A percentile compares a stretch with the other conserved stretches of the same genome.
These are phyloP conservation scores for Ascochyta rabiei DNA, from an alignment of 2,329 filamentous ascomycete species.

Conservation along the genomic window DNA sequence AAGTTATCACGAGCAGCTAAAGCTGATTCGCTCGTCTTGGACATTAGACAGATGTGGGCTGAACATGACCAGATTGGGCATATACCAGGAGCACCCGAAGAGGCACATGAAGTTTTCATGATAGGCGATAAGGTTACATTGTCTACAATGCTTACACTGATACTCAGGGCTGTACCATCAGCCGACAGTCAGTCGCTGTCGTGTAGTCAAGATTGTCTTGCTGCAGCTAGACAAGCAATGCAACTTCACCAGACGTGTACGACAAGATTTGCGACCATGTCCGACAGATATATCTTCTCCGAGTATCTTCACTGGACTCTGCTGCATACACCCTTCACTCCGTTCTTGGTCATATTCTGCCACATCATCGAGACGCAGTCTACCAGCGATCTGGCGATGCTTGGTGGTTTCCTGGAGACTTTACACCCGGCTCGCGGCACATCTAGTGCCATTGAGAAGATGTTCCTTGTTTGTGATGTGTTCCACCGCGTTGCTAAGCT, in stretches of 20 bases:
- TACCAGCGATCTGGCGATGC: conserved; percentile 8
- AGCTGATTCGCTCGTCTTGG: conserved; percentile 16
- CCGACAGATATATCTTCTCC: conserved; percentile 15
- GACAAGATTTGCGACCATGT: conserved; percentile 7
- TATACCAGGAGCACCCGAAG: conserved; percentile 22
- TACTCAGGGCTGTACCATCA: conserved; percentile 41
- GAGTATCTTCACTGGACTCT: conserved; percentile 37
- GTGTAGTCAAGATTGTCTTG: conserved; percentile 35
- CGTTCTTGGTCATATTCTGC: conserved; percentile 40
- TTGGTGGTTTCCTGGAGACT: conserved; percentile 10
- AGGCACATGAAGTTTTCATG: conserved; percentile 39
- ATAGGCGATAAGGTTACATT: conserved; percentile 43
- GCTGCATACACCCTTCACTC: conserved; percentile 28
- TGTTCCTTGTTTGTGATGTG: conserved; percentile 17
- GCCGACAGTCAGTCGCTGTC: conserved; percentile 20
- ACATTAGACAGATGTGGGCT: conserved; percentile 10
- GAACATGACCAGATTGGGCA: conserved; percentile 8
- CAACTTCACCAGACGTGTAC: conserved; percentile 39
- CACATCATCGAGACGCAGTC: conserved; percentile 45
- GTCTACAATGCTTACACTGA: conserved; percentile 43
- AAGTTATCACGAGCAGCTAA: conserved; percentile 7
- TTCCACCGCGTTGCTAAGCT: conserved; percentile 18
- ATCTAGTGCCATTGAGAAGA: conserved; percentile 15
- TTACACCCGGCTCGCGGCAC: conserved; percentile 13
- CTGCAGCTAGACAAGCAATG: conserved; percentile 42